These are phyloP conservation scores for Leptosphaerulina australis DNA, from an alignment of 2,329 filamentous ascomycete genomes.

Conservation along the genomic window DNA sequence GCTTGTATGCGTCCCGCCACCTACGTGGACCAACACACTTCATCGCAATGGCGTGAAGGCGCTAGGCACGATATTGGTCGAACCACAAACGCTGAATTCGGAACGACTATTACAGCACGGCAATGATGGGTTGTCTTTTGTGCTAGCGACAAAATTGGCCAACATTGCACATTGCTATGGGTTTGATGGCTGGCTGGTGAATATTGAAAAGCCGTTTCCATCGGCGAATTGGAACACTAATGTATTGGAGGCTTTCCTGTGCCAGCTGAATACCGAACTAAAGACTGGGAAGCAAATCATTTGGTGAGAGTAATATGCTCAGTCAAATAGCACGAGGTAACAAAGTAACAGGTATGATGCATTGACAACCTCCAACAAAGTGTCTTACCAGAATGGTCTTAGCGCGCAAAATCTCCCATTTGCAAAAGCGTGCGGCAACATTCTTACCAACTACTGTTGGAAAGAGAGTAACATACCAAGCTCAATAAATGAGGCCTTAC, in stretches of 20 bases:
- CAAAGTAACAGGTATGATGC: slow-evolving; percentile 52
- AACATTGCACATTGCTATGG: slow-evolving; percentile 50
- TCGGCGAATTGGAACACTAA: slow-evolving; percentile 37
- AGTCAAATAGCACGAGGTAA: neutral
- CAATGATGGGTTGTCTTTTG: slow-evolving; percentile 33
- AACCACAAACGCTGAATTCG: slow-evolving; percentile 47
- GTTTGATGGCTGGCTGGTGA: slow-evolving; percentile 57
- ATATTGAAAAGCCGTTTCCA: slow-evolving; percentile 54
- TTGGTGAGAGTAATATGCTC: slow-evolving; percentile 43
- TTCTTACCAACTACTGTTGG: slow-evolving; percentile 57
- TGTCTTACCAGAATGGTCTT: slow-evolving; percentile 55
- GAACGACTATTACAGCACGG: slow-evolving; percentile 36
- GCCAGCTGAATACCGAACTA: slow-evolving; percentile 43
- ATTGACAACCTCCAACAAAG: slow-evolving; percentile 50
- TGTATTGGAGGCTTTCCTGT: slow-evolving; percentile 47
- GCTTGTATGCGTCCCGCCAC: slow-evolving; percentile 53
- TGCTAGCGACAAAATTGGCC: slow-evolving; percentile 48
- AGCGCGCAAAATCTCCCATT: slow-evolving; percentile 49
- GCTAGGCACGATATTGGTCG: slow-evolving; percentile 54
- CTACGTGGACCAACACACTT: slow-evolving; percentile 55
- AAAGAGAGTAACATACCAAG: slow-evolving; percentile 33
- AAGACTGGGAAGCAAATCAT: slow-evolving; percentile 43
- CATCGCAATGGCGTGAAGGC: slow-evolving; percentile 54
- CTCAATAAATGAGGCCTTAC: slow-evolving; percentile 34
- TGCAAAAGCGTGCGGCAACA: slow-evolving; percentile 45